Base-by-base conservation (phyloP, 768 basidiomycete species). In the Trametes cubensis region DNA sequence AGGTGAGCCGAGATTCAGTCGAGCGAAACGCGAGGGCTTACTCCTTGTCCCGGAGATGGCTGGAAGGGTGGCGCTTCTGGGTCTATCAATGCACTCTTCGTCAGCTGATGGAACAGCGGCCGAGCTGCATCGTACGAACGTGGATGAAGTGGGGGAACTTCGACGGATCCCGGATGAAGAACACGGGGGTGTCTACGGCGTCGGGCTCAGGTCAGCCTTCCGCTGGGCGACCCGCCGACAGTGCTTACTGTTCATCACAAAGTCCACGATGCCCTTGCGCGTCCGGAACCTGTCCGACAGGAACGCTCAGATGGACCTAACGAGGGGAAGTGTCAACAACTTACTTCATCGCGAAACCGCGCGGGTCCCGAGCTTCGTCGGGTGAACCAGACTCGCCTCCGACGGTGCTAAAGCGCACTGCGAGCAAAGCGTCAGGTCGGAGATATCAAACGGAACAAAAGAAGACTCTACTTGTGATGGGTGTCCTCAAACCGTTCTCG, bases 341-440 rank as follows among this genome's bases (percentile, higher is more conserved):
- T 42, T 76, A 78, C 73, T 83, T 77, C 25, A 77, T 72, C 2
- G 81, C 82, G 65, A 85, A 82, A 1, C 85, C 85, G 60, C 84
- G 75, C 6, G 83, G 78, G 58, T 86, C 83, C 38, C 83, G 72
- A 30, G 78, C 74, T 51, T 71, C 71, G 65, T 85, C 84, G 1
- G 82, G 76, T 23, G 76, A 77, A 17, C 84, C 84, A 46, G 77
- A 69, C 17, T 80, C 79, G n/a, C 84, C 83, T 15, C 76, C 76
- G 47, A 86, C 85, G 30, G 85, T 87, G 34, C 79, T 81, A 73
- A 85, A 83, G 18, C 85, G 78, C 11, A 81, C 76, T 71, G 76
- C 77, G 40, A 23, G 20, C 4, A 13, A 38, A 26, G 23, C 26
- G 52, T 49, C 6, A 50, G n/a, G 5, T 41, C 18, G 13, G 6